Conservation (phyloP, 352 stramenopile genomes). For the Peronospora destructor region DNA sequence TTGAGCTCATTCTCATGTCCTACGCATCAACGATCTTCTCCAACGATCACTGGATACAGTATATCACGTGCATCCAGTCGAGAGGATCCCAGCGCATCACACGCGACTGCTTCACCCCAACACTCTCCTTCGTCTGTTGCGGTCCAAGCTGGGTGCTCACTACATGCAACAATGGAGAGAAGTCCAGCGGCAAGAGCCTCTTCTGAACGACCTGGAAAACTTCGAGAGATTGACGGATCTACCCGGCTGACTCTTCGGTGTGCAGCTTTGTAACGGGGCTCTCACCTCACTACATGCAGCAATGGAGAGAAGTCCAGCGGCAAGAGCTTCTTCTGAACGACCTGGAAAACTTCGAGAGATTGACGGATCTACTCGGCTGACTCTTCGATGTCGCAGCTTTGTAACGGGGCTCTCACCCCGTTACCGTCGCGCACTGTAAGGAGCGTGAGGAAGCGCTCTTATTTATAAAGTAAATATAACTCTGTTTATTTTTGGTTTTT, state of each 20-base stretch:
- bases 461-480: too few relatives aligned
- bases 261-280: too few relatives aligned
- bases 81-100: neutral
- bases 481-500: too few relatives aligned
- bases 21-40: neutral
- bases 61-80: neutral
- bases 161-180: neutral
- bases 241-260: neutral
- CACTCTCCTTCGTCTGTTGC: neutral
- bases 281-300: neutral
- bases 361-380: neutral
- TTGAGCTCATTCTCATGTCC: constrained; percentile 1
- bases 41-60: constrained; percentile 1
- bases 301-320: neutral
- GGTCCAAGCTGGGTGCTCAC: neutral
- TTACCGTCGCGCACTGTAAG: too few relatives aligned
- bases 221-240: neutral
- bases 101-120: neutral
- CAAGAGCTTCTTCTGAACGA: neutral
- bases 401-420: too few relatives aligned
- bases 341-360: neutral
- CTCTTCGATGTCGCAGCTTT: neutral
- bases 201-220: neutral
- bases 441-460: too few relatives aligned
- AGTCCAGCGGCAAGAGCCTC: neutral